These are phyloP conservation scores for Rhododendron ferrugineum DNA, from an alignment of 148 eudicot genomes.

Conservation along the genomic window DNA sequence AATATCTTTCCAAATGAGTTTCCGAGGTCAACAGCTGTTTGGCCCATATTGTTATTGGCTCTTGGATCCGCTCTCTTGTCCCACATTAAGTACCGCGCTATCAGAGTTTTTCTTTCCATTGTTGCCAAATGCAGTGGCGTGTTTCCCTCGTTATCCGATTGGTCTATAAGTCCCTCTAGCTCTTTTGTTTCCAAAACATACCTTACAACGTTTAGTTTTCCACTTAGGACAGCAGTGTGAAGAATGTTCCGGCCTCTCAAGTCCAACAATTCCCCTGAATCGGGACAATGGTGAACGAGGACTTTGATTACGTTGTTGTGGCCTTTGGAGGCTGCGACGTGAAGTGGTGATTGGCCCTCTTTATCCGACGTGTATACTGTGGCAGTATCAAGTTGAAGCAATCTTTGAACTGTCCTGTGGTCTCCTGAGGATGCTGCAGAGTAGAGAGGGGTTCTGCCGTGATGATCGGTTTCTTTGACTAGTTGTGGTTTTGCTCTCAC, in stretches of 20 bases:
- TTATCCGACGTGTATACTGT: neutral
- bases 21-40: neutral
- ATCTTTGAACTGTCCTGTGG: neutral
- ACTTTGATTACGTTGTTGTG: neutral
- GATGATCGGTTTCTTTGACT: neutral
- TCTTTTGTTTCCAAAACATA: neutral
- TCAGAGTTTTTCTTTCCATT: neutral
- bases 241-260: neutral
- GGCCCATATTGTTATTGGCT: neutral
- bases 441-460: neutral
- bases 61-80: neutral
- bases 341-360: neutral
- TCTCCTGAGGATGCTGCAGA: neutral
- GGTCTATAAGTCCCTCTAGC: neutral
- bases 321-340: neutral
- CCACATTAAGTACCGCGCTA: neutral
- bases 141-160: neutral
- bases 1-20: neutral
- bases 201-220: neutral
- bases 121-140: neutral
- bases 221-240: neutral
- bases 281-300: neutral
- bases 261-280: neutral
- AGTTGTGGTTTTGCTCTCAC: constrained; percentile 4
- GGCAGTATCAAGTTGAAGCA: neutral